Evolutionary conservation across 768 basidiomycete genomes (phyloP).

Genomic region (Chlorophyllum brunneum): DNA sequence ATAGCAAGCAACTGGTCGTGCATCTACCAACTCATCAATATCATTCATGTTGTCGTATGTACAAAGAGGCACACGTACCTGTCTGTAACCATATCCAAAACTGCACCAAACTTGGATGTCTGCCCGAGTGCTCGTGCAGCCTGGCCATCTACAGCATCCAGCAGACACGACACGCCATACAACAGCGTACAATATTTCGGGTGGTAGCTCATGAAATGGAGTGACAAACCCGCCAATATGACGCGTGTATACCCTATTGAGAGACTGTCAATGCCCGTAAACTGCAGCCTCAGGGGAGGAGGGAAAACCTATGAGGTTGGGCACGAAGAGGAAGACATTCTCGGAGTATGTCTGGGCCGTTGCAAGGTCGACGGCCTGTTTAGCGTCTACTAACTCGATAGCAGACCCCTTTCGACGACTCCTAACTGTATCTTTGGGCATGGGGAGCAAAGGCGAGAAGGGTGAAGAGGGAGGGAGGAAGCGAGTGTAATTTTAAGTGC

Average conservation of each 20-base stretch:
- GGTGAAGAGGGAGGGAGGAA: conserved; percentile 8
- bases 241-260: conserved; percentile 82
- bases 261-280: conserved; percentile 15
- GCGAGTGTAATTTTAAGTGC: conserved; percentile 12
- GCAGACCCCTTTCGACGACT: conserved; percentile 46
- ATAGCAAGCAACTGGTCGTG: conserved; percentile 92
- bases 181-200: conserved; percentile 88
- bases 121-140: conserved; percentile 87
- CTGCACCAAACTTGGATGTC: conserved; percentile 95
- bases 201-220: conserved; percentile 93
- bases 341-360: conserved; percentile 85
- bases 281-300: conserved; percentile 6
- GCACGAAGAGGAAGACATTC: conserved; percentile 96
- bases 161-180: conserved; percentile 85
- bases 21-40: conserved; percentile 50
- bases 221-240: conserved; percentile 81
- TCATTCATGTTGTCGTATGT: not conserved
- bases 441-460: conserved; percentile 14
- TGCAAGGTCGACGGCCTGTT: conserved; percentile 82
- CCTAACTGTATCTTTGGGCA: conserved; percentile 30
- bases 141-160: conserved; percentile 94
- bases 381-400: conserved; percentile 75
- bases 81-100: conserved; percentile 99
- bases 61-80: conserved; percentile 50
- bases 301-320: conserved; percentile 87